Conservation (phyloP, 257 asterid species). For the Jacaranda mimosifolia region DNA sequence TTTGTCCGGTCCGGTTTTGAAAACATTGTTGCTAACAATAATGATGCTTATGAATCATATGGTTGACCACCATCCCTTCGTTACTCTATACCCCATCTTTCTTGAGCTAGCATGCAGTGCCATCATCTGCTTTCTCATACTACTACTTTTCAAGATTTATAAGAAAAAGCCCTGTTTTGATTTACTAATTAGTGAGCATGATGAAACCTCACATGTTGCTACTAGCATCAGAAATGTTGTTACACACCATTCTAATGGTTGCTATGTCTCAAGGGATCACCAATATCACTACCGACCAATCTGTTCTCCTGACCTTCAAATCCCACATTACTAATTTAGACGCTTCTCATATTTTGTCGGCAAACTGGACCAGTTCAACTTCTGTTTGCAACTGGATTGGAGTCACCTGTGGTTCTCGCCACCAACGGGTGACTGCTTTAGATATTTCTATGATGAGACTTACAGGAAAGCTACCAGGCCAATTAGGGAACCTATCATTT, state of each 20-base stretch:
- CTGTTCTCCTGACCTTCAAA: conserved; percentile 22
- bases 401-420: conserved; percentile 21
- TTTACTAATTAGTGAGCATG: background rate
- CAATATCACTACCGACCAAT: conserved; percentile 24
- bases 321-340: conserved; percentile 19
- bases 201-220: background rate
- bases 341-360: conserved; percentile 19
- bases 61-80: too few relatives aligned
- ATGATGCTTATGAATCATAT: too few relatives aligned
- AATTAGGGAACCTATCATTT: conserved; percentile 36
- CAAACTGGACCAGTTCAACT: conserved; percentile 15
- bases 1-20: too few relatives aligned
- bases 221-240: too few relatives aligned
- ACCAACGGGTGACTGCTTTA: conserved; percentile 30
- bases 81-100: too few relatives aligned
- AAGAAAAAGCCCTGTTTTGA: background rate
- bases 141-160: background rate
- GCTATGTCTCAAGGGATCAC: background rate
- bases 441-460: conserved; percentile 30
- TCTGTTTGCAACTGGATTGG: conserved; percentile 35
- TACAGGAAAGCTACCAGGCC: conserved; percentile 6
- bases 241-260: background rate
- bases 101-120: too few relatives aligned
- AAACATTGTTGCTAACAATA: too few relatives aligned
- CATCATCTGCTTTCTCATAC: background rate